Base-by-base conservation (phyloP, 108 stramenopile genomes). In the Nitzschia sp. region DNA sequence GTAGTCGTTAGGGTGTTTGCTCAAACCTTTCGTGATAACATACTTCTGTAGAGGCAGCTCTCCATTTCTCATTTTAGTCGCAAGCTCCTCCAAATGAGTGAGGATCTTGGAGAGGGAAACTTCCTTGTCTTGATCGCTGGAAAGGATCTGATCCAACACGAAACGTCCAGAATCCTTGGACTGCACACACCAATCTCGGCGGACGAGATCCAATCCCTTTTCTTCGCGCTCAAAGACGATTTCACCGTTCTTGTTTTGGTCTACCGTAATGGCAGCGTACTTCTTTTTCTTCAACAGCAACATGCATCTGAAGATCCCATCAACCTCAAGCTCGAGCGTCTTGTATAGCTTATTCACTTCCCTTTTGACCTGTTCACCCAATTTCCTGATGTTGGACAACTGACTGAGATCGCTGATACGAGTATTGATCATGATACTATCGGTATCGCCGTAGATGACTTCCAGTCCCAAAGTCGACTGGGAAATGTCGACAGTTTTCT, bases 371-470 rank as follows among this genome's bases (percentile, higher is more conserved):
- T 86, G 83, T 71, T 91, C 79, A 41, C 97, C 99, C 17, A 96
- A 55, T 36, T 85, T 78, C 17, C 77, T 72, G 16, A 97, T 93
- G 52, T 77, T 81, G 1, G 62, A 35, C 56, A 97, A 82, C 9
- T 83, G 79, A 5, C 74, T 68, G 36, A 63, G 45, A 58, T 97
- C 95, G 52, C 78, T 93, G 71, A 94, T 83, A 28, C 91, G 81
- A 29, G 99, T 98, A 78, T 98, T 98, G 83, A 99, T 96, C 99
- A 99, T 99, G 79, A 99, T 97, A 63, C 90, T 92, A 76, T 99
- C 99, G 6, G 99, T 99, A 74, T 99, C 99, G 52, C 99, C 99
- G 73, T 99, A 99, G 56, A 99, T 97, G 28, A 99, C 99, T 36
- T 99, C 98, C 21, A 99, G 81, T 32, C 97, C 96, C 41, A 99